Percentiles rank a stretch among this genome's conserved stretches.
These are phyloP conservation scores for Marchantia polymorpha DNA, from an alignment of 225 moss, liverwort and hornwort species.

Conservation along the genomic window DNA sequence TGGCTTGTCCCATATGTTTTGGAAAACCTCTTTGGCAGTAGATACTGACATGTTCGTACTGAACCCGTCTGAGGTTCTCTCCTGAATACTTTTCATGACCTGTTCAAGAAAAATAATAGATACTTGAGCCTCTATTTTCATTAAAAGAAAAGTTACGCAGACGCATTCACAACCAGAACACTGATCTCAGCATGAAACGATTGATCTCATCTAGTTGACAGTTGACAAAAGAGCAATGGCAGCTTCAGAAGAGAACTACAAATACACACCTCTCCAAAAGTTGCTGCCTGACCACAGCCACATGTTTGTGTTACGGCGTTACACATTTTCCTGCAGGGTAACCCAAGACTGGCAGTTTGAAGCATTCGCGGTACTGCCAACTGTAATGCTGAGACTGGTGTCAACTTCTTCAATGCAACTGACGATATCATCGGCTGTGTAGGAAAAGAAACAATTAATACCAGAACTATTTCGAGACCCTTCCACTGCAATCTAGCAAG, in stretches of 20 bases:
- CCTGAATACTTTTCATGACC: constrained; percentile 71
- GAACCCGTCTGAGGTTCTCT: constrained; percentile 53
- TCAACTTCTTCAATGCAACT: constrained; percentile 68
- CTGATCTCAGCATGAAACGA: no score
- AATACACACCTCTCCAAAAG: constrained; percentile 72
- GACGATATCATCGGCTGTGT: constrained; percentile 85
- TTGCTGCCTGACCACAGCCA: constrained; percentile 71
- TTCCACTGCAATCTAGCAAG: background rate
- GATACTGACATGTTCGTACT: constrained; percentile 79
- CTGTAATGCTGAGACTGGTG: constrained; percentile 65
- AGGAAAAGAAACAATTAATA: background rate
- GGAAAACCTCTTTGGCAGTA: constrained; percentile 73
- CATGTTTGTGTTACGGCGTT: constrained; percentile 71
- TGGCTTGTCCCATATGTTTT: constrained; percentile 75
- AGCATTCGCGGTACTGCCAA: constrained; percentile 77
- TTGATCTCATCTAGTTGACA: background rate
- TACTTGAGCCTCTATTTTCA: background rate
- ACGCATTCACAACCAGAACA: background rate
- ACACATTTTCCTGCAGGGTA: constrained; percentile 94
- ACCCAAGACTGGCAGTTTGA: constrained; percentile 81
- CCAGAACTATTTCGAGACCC: background rate
- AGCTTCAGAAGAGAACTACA: background rate
- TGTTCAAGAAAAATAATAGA: constrained; percentile 21
- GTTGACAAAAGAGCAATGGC: background rate
- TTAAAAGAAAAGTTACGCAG: background rate